Conservation (phyloP, 495 filamentous ascomycete genomes). For the Rhizodiscina lignyota region DNA sequence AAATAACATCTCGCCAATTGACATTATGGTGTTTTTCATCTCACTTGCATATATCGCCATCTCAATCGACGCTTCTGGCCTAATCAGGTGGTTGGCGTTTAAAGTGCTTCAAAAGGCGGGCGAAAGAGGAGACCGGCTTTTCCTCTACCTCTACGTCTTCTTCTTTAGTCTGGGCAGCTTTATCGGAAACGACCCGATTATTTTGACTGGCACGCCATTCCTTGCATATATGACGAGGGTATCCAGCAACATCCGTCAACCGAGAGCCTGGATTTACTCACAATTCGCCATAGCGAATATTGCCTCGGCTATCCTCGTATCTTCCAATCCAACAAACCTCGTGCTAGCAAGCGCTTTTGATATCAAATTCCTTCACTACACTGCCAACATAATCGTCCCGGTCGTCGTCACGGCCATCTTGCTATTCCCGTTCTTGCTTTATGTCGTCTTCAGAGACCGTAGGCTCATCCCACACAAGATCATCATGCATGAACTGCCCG, state of each 20-base stretch:
- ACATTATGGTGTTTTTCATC: constrained; percentile 53
- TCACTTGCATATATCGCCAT: constrained; percentile 60
- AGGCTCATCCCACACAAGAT: constrained; percentile 44
- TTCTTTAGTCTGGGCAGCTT: constrained; percentile 48
- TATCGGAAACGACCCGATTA: constrained; percentile 56
- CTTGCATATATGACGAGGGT: constrained; percentile 57
- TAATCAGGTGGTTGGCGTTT: constrained; percentile 48
- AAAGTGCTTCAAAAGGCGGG: constrained; percentile 49
- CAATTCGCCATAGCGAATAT: constrained; percentile 54
- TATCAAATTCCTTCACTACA: constrained; percentile 51
- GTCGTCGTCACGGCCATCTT: constrained; percentile 44
- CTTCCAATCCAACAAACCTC: constrained; percentile 55
- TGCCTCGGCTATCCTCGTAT: constrained; percentile 50
- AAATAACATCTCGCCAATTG: constrained; percentile 40
- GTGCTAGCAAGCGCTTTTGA: constrained; percentile 52
- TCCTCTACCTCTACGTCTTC: constrained; percentile 51
- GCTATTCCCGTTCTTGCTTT: constrained; percentile 46
- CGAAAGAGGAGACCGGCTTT: constrained; percentile 40
- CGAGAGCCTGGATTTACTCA: constrained; percentile 50
- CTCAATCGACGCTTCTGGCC: constrained; percentile 51
- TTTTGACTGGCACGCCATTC: constrained; percentile 51
- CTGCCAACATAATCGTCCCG: constrained; percentile 52
- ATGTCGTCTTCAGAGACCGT: constrained; percentile 43
- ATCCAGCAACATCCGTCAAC: constrained; percentile 48
- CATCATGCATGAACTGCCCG: constrained; percentile 45